phyloP scores from a whole-genome alignment of 163 green algal genomes.

The Prototheca stagnorum region DNA sequence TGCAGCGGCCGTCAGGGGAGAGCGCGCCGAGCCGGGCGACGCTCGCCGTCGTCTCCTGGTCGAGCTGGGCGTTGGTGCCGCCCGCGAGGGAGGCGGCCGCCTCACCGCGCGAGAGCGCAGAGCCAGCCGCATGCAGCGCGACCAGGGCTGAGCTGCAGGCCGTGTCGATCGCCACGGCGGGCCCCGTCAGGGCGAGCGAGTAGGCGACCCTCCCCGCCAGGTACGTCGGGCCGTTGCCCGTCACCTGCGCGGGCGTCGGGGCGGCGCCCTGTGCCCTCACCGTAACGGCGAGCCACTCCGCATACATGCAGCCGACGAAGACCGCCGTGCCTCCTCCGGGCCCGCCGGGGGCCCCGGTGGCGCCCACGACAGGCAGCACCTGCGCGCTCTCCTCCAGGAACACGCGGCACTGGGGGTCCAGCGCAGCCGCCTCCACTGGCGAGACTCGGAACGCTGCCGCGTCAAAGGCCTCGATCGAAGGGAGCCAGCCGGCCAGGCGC shows the following conservation, averaged over 20 bases:
- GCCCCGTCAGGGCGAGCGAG: conserved; percentile 39
- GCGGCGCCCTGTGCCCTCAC: conserved; percentile 4
- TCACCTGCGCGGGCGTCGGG: conserved; percentile 5
- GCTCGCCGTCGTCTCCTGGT: conserved; percentile 1
- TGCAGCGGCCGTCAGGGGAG: conserved; percentile 29
- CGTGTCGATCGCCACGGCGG: conserved; percentile 58
- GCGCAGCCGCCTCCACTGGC: conserved; percentile 33
- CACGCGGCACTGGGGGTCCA: conserved; percentile 70
- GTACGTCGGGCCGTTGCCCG: conserved; percentile 17
- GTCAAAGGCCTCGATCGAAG: conserved; percentile 52
- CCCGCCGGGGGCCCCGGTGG: not conserved
- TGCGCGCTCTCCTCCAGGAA: conserved; percentile 37
- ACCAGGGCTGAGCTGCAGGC: conserved; percentile 63
- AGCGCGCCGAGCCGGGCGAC: conserved; percentile 25
- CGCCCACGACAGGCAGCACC: conserved; percentile 15
- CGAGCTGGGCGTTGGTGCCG: conserved; percentile 43
- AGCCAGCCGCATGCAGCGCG: conserved; percentile 24
- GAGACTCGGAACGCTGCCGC: conserved; percentile 32
- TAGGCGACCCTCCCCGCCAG: conserved; percentile 28
- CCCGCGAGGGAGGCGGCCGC: conserved; percentile 22
- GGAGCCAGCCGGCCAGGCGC: not conserved
- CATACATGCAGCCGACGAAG: conserved; percentile 61
- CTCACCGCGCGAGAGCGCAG: conserved; percentile 8
- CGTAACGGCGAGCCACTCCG: conserved; percentile 23
- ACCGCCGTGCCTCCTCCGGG: conserved; percentile 18